Conservation (phyloP, 345 rosid genomes). For the Eucalyptus urophylla region DNA sequence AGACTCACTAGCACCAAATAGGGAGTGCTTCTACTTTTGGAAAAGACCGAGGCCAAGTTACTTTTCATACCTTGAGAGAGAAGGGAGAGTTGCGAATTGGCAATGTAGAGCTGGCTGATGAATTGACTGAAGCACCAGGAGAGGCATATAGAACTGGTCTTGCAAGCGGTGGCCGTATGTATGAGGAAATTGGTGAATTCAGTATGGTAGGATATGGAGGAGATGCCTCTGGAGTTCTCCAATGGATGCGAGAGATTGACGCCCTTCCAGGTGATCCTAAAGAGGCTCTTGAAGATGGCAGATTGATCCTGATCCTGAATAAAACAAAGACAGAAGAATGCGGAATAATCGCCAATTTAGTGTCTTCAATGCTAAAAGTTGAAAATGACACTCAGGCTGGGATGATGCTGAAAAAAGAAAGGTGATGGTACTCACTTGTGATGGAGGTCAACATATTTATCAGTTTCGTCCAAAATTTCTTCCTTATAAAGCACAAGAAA, state of each 20-base stretch:
- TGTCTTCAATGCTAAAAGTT: not conserved
- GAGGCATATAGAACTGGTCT: not conserved
- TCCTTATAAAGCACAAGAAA: not conserved
- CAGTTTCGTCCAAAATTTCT: constrained; percentile 1
- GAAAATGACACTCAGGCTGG: not conserved
- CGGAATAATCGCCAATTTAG: not conserved
- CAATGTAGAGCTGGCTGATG: not conserved
- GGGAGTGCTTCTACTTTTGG: not conserved
- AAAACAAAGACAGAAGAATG: not conserved
- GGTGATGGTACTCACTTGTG: not conserved
- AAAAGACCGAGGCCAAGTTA: not conserved
- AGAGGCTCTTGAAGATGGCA: not conserved
- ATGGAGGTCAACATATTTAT: not conserved
- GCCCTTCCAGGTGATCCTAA: not conserved
- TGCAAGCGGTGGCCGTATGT: not conserved
- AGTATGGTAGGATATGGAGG: not conserved
- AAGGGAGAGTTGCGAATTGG: not conserved
- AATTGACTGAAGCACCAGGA: not conserved
- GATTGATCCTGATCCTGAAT: not conserved
- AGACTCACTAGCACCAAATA: not conserved
- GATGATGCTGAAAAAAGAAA: not conserved
- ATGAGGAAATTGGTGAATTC: not conserved
- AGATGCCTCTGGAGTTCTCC: not conserved
- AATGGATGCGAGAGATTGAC: not conserved
- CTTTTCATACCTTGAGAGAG: not conserved